Percentiles rank a stretch among this genome's conserved stretches.
phyloP scores from a whole-genome alignment of 2,329 filamentous ascomycete genomes.

The Fusarium sambucinum region DNA sequence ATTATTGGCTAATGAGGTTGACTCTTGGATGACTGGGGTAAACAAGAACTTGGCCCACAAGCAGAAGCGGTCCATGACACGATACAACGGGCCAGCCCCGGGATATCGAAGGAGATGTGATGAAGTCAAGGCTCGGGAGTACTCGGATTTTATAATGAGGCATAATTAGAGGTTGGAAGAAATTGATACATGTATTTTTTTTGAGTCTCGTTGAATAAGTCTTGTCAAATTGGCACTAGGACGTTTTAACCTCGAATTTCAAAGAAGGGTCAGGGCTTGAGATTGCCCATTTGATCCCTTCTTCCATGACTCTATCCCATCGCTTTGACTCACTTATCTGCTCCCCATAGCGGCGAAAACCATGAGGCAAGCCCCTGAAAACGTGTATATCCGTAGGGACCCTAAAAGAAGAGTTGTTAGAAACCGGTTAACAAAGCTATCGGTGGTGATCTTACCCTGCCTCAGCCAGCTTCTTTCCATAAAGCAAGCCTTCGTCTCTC shows the following conservation, averaged over 20 bases:
- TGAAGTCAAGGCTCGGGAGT: constrained; percentile 48
- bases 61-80: constrained; percentile 58
- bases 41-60: constrained; percentile 63
- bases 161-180: too few species aligned
- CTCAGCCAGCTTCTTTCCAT: constrained; percentile 57
- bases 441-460: constrained; percentile 52
- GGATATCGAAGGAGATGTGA: constrained; percentile 57
- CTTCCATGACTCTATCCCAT: constrained; percentile 59
- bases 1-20: constrained; percentile 53
- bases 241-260: too few species aligned
- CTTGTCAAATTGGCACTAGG: too few species aligned
- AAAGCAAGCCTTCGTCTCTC: constrained; percentile 63
- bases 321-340: constrained; percentile 53
- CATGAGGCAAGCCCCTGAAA: constrained; percentile 66
- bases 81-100: constrained; percentile 60
- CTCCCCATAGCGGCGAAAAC: constrained; percentile 57
- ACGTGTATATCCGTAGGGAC: constrained; percentile 57
- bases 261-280: constrained; percentile 44
- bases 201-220: too few species aligned
- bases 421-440: too few species aligned
- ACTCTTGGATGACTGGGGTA: constrained; percentile 68
- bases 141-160: constrained; percentile 31
- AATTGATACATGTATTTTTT: too few species aligned
- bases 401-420: too few species aligned
- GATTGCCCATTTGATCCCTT: constrained; percentile 59